Percentiles rank a stretch among this genome's conserved stretches.
These are phyloP conservation scores for Fraxinus floribunda DNA, from an alignment of 305 asterid species.

Conservation along the genomic window DNA sequence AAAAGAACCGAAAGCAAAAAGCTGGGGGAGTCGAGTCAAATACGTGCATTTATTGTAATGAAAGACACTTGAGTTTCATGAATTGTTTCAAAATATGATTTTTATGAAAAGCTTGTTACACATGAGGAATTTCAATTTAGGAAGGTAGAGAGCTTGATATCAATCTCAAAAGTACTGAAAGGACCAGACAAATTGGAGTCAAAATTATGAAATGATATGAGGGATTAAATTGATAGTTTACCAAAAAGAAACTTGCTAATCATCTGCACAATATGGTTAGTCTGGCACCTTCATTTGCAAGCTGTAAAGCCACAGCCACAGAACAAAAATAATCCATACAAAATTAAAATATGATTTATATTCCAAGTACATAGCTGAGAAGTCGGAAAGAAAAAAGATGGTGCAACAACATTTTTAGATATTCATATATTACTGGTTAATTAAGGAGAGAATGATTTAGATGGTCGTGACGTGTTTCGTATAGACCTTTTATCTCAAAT, in stretches of 20 bases:
- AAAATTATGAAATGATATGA: neutral
- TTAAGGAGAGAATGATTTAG: slow-evolving; percentile 2
- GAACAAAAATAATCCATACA: slow-evolving; percentile 11
- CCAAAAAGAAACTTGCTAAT: neutral
- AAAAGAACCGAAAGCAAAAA: neutral
- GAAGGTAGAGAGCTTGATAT: neutral
- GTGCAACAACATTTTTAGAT: neutral
- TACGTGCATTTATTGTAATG: neutral
- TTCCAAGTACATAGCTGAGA: slow-evolving; percentile 1
- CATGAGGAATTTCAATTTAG: neutral
- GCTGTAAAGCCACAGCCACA: slow-evolving; percentile 7
- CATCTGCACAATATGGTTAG: neutral
- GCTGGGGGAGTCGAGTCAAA: neutral
- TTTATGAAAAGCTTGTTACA: neutral
- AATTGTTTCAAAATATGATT: neutral
- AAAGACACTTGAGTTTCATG: neutral
- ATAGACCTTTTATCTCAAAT: neutral
- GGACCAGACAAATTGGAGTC: neutral
- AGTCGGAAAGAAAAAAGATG: neutral
- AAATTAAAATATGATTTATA: neutral
- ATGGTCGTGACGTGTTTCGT: neutral
- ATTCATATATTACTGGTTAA: neutral
- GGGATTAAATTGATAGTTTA: neutral
- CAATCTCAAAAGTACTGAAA: neutral
- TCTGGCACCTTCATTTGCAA: slow-evolving; percentile 13